A percentile compares a stretch with the other conserved stretches of the same genome.
Evolutionary conservation across 306 rosid genomes (phyloP).

Genomic region (Malus domestica): DNA sequence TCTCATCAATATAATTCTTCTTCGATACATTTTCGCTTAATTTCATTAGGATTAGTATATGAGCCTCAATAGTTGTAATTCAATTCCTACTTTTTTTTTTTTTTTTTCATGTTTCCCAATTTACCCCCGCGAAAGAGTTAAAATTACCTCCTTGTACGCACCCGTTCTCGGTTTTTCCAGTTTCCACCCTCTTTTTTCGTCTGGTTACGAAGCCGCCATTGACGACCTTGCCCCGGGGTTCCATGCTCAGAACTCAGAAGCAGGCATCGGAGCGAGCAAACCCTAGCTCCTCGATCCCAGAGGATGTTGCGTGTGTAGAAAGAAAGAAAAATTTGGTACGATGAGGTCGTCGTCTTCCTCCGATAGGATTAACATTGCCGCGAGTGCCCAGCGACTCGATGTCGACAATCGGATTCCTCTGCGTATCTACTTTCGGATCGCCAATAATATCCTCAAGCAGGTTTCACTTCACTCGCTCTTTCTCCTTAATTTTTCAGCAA

Average conservation of each 20-base stretch:
- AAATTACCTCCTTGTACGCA: conserved; percentile 24
- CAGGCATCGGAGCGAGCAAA: not conserved
- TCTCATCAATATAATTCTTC: too few relatives aligned
- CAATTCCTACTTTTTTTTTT: not conserved
- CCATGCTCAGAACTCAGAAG: conserved; percentile 8
- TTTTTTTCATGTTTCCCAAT: conserved; percentile 5
- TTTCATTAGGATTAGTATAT: too few relatives aligned
- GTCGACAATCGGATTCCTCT: conserved; percentile 79
- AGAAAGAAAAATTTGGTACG: conserved; percentile 4
- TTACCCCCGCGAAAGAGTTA: conserved; percentile 22
- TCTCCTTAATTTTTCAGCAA: not conserved
- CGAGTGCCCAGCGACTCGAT: conserved; percentile 54
- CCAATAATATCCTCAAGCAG: conserved; percentile 85
- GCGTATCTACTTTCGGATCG: conserved; percentile 71
- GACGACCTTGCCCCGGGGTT: conserved; percentile 19
- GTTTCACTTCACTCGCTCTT: conserved; percentile 22
- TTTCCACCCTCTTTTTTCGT: conserved; percentile 1
- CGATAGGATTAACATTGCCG: conserved; percentile 61
- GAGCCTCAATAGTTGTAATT: too few relatives aligned
- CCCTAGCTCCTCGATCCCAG: conserved; percentile 8
- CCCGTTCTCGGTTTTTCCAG: not conserved
- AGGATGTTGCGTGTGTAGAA: conserved; percentile 13
- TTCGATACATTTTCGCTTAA: too few relatives aligned
- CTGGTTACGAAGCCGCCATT: conserved; percentile 29
- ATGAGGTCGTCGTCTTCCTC: conserved; percentile 59